Evolutionary conservation across 805 yeast species (phyloP), one percentile per base, ranked within the genome.

Genomic region (Grigorovia yakushimaensis): DNA sequence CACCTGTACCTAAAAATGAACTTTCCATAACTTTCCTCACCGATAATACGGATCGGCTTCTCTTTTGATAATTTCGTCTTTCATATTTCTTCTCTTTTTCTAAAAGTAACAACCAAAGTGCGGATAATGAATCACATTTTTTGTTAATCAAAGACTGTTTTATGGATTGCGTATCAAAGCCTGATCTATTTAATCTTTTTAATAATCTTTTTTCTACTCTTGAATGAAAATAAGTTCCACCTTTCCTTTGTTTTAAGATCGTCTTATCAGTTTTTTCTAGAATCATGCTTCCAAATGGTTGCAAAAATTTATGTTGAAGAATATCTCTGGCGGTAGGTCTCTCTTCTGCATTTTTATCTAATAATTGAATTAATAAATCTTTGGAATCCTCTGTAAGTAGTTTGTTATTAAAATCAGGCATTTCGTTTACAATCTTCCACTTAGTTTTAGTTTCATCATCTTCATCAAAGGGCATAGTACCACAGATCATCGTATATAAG

Each of bases 401-500:
- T 17, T 62, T 63, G 4, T 70, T 73, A 20, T 68, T 67, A 58
- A 73, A 86, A 0, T 48, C 50, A 0, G 97, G 97, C 47, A 81
- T 87, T 4, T 72, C 78, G 48, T 76, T 69, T 6, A 85, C 65
- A 41, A 91, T 84, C 51, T 74, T 74, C 54, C 67, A 64, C 53
- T 78, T 78, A 0, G 86, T 82, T 44, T 67, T 73, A 40, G 75
- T 59, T 20, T 82, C 89, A 51, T 79, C 86, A 17, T 81, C 84
- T 39, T 88, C 95, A 57, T 84, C 91, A 67, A 89, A 91, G 0
- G 98, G 98, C 83, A 91, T 82, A 49, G 79, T 78, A 0, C 97
- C 97, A 47, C 82, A 78, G 0, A 87, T 59, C 74, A 91, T 72
- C 0, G 97, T 88, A 61, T 82, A 93, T 8, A 91, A 66, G 15